Percentiles rank a stretch among this genome's conserved stretches.
Conservation (phyloP, 2,329 filamentous ascomycete species). For the Beauveria scarabaeidicola region DNA sequence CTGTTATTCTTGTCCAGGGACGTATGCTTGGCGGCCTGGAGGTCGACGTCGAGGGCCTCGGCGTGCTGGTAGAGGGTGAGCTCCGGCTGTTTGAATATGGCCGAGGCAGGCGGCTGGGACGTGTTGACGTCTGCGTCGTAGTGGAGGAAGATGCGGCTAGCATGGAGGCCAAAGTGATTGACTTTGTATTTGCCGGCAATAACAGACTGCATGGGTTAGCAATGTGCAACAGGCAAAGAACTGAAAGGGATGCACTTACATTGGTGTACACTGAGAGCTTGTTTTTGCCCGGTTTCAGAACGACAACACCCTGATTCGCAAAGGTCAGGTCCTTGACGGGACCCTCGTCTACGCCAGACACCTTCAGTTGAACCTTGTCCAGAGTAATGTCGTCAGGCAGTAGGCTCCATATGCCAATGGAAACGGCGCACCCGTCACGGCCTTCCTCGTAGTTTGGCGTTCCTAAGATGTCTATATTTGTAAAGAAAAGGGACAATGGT, state of each 20-base stretch:
- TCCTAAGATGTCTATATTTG: constrained; percentile 56
- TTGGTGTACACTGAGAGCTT: constrained; percentile 28
- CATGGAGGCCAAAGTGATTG: constrained; percentile 59
- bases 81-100: constrained; percentile 50
- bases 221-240: not conserved
- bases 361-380: constrained; percentile 54
- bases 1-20: constrained; percentile 72
- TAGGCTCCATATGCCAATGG: constrained; percentile 61
- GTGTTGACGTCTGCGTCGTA: constrained; percentile 52
- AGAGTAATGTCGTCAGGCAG: constrained; percentile 62
- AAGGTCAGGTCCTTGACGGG: constrained; percentile 50
- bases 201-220: constrained; percentile 41
- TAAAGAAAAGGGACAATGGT: constrained; percentile 66
- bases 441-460: constrained; percentile 60
- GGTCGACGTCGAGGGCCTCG: constrained; percentile 58
- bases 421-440: constrained; percentile 66
- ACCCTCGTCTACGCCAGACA: constrained; percentile 47
- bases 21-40: constrained; percentile 60
- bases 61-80: constrained; percentile 66
- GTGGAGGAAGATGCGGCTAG: constrained; percentile 55
- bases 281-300: constrained; percentile 41
- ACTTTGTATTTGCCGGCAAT: constrained; percentile 68
- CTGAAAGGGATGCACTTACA: constrained; percentile 18
- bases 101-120: constrained; percentile 34
- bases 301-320: constrained; percentile 19